Percentiles rank a stretch among this genome's conserved stretches.
Evolutionary conservation across 2,329 filamentous ascomycete species (phyloP).

Genomic region (Beauveria australis): DNA sequence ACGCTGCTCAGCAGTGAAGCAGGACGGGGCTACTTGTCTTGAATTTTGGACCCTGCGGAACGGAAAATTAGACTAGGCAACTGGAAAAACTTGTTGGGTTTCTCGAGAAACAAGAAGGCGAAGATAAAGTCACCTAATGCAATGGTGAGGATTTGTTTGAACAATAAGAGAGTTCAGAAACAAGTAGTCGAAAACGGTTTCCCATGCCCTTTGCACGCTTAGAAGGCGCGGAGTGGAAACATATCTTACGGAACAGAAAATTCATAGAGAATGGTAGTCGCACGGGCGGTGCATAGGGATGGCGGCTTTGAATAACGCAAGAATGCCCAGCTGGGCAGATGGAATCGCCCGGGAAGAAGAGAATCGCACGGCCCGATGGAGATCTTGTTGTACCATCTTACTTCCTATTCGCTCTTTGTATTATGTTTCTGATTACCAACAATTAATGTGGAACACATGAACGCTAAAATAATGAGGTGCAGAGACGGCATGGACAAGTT

Average conservation of each 20-base stretch:
- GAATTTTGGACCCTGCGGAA: neutral
- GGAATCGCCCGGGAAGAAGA: neutral
- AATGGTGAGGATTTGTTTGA: neutral
- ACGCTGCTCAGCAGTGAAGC: constrained; percentile 56
- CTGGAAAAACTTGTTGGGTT: neutral
- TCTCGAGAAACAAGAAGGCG: neutral
- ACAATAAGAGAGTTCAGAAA: neutral
- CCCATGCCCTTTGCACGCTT: neutral
- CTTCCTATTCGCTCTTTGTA: neutral
- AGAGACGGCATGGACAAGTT: neutral
- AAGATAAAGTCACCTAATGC: neutral
- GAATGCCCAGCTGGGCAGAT: neutral
- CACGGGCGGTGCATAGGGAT: neutral
- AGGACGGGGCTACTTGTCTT: constrained; percentile 57
- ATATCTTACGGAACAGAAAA: neutral
- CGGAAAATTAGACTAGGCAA: constrained; percentile 5
- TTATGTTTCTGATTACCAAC: neutral
- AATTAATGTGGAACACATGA: neutral
- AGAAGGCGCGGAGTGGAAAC: neutral
- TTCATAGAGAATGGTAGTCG: neutral
- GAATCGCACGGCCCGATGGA: neutral
- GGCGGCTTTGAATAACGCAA: neutral
- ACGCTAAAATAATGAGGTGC: neutral
- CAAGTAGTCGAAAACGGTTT: neutral
- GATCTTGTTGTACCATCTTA: constrained; percentile 7